Percentiles rank a stretch among this genome's conserved stretches.
These are phyloP conservation scores for Neurospora hispaniola DNA, from an alignment of 495 filamentous ascomycete genomes.

Conservation along the genomic window DNA sequence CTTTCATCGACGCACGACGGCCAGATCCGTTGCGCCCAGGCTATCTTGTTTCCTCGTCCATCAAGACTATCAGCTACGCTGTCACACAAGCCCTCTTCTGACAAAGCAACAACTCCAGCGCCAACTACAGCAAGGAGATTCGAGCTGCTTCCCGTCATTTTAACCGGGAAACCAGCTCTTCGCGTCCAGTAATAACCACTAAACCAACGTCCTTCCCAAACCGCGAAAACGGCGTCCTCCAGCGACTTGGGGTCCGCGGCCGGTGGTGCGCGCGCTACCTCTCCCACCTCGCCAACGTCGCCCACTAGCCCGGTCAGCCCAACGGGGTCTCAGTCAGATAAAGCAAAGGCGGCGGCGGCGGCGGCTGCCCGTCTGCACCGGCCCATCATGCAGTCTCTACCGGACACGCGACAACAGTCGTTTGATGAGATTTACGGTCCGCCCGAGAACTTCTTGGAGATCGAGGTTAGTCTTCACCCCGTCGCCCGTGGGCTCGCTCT, in stretches of 20 bases:
- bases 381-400: slow-evolving; percentile 68
- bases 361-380: slow-evolving; percentile 36
- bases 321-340: neutral
- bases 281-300: slow-evolving; percentile 24
- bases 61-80: neutral
- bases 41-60: neutral
- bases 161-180: neutral
- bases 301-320: slow-evolving; percentile 15
- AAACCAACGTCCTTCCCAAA: slow-evolving; percentile 12
- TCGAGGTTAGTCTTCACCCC: slow-evolving; percentile 55
- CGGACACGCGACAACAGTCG: slow-evolving; percentile 78
- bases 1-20: neutral
- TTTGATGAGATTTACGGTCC: slow-evolving; percentile 99
- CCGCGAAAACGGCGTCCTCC: slow-evolving; percentile 29
- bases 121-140: neutral
- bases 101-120: neutral
- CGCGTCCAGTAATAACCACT: neutral
- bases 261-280: slow-evolving; percentile 13
- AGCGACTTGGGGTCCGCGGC: slow-evolving; percentile 13
- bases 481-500: neutral
- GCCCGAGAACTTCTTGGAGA: slow-evolving; percentile 97
- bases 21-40: neutral
- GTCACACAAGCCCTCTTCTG: neutral
- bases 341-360: slow-evolving; percentile 13
- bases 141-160: neutral